A percentile compares a stretch with the other conserved stretches of the same genome.
Evolutionary conservation across 1,284 basidiomycete genomes (phyloP).

Genomic region (Ustilago vetiveriae): DNA sequence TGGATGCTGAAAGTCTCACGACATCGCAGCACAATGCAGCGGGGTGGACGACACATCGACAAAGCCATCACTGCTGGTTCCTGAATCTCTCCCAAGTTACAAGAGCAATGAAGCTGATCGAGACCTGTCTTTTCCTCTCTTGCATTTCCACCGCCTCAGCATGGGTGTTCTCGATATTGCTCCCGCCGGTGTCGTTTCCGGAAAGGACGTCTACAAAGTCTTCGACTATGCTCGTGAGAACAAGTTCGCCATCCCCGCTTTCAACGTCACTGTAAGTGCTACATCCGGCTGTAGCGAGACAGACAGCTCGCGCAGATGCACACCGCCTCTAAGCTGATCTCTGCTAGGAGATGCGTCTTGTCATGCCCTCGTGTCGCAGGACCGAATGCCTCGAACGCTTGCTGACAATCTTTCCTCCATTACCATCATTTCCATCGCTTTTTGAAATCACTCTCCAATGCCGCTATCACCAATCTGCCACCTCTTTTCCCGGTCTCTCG

Average conservation of each 20-base stretch:
- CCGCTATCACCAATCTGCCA: neutral
- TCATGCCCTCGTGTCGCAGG: too few species aligned
- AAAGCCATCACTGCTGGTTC: too few species aligned
- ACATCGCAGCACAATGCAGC: too few species aligned
- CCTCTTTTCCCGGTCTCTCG: neutral
- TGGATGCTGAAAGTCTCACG: conserved; percentile 4
- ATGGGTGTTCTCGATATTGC: conserved; percentile 64
- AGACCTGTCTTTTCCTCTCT: neutral
- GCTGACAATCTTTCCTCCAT: conserved; percentile 2
- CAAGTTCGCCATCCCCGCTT: conserved; percentile 66
- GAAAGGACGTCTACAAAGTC: conserved; percentile 67
- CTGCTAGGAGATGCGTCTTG: too few species aligned
- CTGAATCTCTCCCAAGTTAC: too few species aligned
- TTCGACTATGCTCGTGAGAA: conserved; percentile 65
- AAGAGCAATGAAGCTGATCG: neutral
- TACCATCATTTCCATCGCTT: neutral
- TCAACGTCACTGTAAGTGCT: conserved; percentile 63
- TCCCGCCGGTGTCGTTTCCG: conserved; percentile 65
- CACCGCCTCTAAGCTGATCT: too few species aligned
- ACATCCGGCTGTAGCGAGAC: neutral
- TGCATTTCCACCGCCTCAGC: conserved; percentile 9
- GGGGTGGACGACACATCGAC: too few species aligned
- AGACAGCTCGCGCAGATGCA: too few species aligned
- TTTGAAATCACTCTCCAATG: neutral
- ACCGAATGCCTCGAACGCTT: neutral